Evolutionary conservation across 768 basidiomycete species (phyloP).

Genomic region (Chalciporus pseudorubinellus): DNA sequence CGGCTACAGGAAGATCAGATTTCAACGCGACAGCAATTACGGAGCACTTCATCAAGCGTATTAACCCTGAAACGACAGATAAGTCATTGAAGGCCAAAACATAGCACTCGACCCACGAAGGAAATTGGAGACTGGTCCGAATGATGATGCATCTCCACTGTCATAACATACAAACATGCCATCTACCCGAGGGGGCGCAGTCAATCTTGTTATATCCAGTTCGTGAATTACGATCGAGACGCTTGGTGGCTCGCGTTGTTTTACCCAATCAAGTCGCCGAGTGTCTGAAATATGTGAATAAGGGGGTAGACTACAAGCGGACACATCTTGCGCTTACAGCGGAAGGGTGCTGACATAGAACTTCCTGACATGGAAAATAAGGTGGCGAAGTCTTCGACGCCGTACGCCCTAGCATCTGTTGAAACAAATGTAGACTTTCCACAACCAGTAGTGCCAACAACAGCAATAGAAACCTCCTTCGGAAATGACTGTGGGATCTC

Average conservation of each 20-base stretch:
- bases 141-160: constrained; percentile 58
- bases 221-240: constrained; percentile 54
- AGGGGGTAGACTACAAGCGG: constrained; percentile 10
- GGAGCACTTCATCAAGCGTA: constrained; percentile 55
- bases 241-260: constrained; percentile 41
- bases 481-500: constrained; percentile 22
- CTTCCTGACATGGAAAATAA: constrained; percentile 34
- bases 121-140: constrained; percentile 61
- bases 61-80: constrained; percentile 45
- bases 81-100: constrained; percentile 9
- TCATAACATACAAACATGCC: constrained; percentile 89
- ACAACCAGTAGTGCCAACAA: constrained; percentile 75
- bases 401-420: constrained; percentile 68
- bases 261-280: constrained; percentile 31
- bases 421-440: constrained; percentile 85
- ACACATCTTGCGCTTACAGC: constrained; percentile 34
- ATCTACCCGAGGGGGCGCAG: constrained; percentile 58
- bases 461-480: constrained; percentile 58
- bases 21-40: constrained; percentile 86
- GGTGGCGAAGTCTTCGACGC: constrained; percentile 43
- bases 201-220: constrained; percentile 54
- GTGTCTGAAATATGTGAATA: constrained; percentile 33
- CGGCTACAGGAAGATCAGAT: constrained; percentile 59
- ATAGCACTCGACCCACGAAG: constrained; percentile 54
- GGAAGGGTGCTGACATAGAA: constrained; percentile 35